These are phyloP conservation scores for Elaeis guineensis DNA, from an alignment of 176 grass and related monocot species.

Conservation along the genomic window DNA sequence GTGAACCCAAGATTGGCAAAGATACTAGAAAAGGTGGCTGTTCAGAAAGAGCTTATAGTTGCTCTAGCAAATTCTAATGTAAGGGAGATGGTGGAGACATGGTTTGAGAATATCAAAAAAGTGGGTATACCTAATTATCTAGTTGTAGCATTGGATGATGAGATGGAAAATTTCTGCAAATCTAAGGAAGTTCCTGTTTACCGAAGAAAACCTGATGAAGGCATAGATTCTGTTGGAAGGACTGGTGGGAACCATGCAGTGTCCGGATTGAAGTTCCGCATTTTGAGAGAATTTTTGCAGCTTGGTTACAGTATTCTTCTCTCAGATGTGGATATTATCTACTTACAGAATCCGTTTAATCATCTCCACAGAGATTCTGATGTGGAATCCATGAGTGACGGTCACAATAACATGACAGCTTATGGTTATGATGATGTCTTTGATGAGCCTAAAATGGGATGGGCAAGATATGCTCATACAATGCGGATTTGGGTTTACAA, in stretches of 20 bases:
- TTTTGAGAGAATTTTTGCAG: constrained; percentile 94
- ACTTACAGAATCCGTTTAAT: constrained; percentile 88
- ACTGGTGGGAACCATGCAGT: constrained; percentile 79
- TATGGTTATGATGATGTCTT: constrained; percentile 96
- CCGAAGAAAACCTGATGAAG: constrained; percentile 59
- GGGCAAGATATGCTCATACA: constrained; percentile 98
- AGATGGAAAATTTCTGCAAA: constrained; percentile 60
- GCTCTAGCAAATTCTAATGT: constrained; percentile 95
- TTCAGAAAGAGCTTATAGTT: constrained; percentile 81
- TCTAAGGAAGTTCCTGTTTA: constrained; percentile 73
- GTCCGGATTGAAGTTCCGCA: constrained; percentile 82
- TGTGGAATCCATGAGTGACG: constrained; percentile 96
- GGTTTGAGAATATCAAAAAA: constrained; percentile 85
- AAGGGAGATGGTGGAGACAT: constrained; percentile 64
- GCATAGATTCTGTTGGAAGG: constrained; percentile 65
- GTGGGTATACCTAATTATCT: constrained; percentile 88
- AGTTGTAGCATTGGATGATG: constrained; percentile 84
- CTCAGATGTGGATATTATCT: constrained; percentile 91
- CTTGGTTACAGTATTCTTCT: constrained; percentile 89
- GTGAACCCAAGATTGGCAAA: constrained; percentile 64
- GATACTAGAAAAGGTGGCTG: constrained; percentile 61
- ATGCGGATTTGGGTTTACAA: constrained; percentile 99
- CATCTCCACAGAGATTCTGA: constrained; percentile 88
- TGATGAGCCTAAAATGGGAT: constrained; percentile 91
- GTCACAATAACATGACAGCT: constrained; percentile 81